Base-by-base conservation (phyloP, 2,329 filamentous ascomycete species). In the Aspergillus bombycis region DNA sequence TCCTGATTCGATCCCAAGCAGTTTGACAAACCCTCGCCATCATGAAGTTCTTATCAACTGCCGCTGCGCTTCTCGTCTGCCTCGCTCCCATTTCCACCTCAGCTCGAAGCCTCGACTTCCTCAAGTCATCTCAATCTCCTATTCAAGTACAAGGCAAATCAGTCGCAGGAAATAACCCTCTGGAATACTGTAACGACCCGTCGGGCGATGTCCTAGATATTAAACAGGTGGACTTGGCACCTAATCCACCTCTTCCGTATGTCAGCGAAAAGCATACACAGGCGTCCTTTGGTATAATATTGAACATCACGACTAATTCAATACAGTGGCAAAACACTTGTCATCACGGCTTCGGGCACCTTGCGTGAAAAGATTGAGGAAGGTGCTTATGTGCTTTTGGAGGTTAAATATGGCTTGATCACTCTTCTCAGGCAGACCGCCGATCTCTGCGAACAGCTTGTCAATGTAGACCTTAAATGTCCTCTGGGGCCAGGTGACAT, bases 361-460 rank as follows among this genome's bases (percentile, higher is more conserved):
- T 86, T 98, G 67, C 85, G 85, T 70, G 80, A 96, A 74, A 80
- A 84, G 58, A 88, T 99, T 68, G 86, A 88, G 61, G 77, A 93
- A 63, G 94, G 93, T 63, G 92, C 94, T 64, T 92, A 91, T 72
- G 90, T 97, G 66, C 84, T 90, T 55, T 78, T 99, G 46, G 86
- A 89, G 69, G 94, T 99, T 81, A 97, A 97, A 82, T 97, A 96
- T 79, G 94, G 94, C 65, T 84, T 97, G 69, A 97, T 99, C 78
- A 91, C 89, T 61, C 86, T 99, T 68, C 88, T 99, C 79, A 92
- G 87, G 78, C 91, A 91, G 68, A 86, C 85, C 69, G 89, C 90
- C 72, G 91, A 97, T 75, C 86, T 98, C 43, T 99, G 95, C 83
- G 91, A 97, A 65, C 90, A 96, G 77, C 87, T 96, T 68, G 83